Evolutionary conservation across 2,329 filamentous ascomycete genomes (phyloP).

Genomic region (Celoporthe dispersa): DNA sequence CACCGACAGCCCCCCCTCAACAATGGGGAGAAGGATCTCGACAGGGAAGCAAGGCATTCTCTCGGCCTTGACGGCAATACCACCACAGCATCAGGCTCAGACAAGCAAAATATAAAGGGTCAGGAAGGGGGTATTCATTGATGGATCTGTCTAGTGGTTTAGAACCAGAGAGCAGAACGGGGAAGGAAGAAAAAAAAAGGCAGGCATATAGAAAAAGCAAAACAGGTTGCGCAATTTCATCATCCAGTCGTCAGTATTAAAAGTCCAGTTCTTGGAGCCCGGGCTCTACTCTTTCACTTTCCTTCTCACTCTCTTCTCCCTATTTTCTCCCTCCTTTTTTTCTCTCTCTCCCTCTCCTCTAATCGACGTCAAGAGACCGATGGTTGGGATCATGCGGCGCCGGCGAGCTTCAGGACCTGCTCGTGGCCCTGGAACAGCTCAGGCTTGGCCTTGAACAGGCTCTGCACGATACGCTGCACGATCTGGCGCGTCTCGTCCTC

Average conservation of each 20-base stretch:
- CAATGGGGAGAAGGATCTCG: background rate
- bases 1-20: too few relatives aligned
- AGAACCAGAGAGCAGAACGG: slow-evolving; percentile 10
- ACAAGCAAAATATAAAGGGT: background rate
- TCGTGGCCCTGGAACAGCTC: slow-evolving; percentile 39
- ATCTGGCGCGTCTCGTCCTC: slow-evolving; percentile 71
- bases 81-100: background rate
- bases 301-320: background rate
- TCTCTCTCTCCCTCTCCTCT: background rate
- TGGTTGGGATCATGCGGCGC: slow-evolving; percentile 21
- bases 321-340: background rate
- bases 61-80: background rate
- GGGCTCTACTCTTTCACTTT: background rate
- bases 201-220: background rate
- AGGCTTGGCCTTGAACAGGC: slow-evolving; percentile 42
- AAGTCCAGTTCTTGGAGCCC: background rate
- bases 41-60: slow-evolving; percentile 20
- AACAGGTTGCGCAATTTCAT: slow-evolving; percentile 20
- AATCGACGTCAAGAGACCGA: background rate
- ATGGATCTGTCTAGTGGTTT: slow-evolving; percentile 28
- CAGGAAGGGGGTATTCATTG: slow-evolving; percentile 31
- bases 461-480: slow-evolving; percentile 66
- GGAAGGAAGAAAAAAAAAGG: slow-evolving; percentile 11
- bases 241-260: slow-evolving; percentile 28
- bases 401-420: slow-evolving; percentile 38